A percentile compares a stretch with the other conserved stretches of the same genome.
phyloP scores from a whole-genome alignment of 2,329 filamentous ascomycete species.

The Zalaria sp. region DNA sequence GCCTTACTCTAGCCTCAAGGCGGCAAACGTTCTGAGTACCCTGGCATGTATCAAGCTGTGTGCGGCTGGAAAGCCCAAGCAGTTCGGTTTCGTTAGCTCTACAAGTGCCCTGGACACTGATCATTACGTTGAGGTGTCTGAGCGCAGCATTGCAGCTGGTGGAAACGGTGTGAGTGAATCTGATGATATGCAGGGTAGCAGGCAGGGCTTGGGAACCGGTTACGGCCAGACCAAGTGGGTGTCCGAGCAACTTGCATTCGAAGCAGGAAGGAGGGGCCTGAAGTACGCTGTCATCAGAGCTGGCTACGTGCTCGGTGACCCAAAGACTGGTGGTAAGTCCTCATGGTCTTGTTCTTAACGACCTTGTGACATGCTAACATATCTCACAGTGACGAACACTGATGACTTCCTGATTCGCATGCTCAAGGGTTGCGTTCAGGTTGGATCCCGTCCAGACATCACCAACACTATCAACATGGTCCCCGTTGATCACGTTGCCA shows the following conservation, averaged over 20 bases:
- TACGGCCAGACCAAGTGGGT: conserved; percentile 92
- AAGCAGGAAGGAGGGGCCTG: conserved; percentile 66
- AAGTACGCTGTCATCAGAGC: conserved; percentile 63
- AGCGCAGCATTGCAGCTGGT: conserved; percentile 45
- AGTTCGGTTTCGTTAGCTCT: conserved; percentile 68
- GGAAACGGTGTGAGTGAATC: conserved; percentile 54
- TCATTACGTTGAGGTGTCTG: conserved; percentile 63
- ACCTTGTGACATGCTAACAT: background rate
- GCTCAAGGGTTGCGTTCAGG: conserved; percentile 75
- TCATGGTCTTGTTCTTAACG: background rate
- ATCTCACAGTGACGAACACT: conserved; percentile 45
- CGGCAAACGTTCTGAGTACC: conserved; percentile 69
- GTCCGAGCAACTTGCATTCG: conserved; percentile 55
- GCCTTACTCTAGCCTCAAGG: conserved; percentile 57
- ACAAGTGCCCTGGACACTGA: conserved; percentile 73
- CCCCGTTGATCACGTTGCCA: conserved; percentile 70
- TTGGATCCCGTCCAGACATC: conserved; percentile 59
- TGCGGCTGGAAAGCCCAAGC: conserved; percentile 62
- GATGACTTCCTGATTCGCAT: conserved; percentile 87
- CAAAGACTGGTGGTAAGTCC: conserved; percentile 41
- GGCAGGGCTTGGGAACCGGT: conserved; percentile 64
- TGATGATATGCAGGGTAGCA: conserved; percentile 66
- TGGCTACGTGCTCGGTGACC: conserved; percentile 72
- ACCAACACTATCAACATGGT: conserved; percentile 81
- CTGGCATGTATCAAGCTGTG: conserved; percentile 65